Base-by-base conservation (phyloP, 179 eudicot species). In the Camellia oleifera region DNA sequence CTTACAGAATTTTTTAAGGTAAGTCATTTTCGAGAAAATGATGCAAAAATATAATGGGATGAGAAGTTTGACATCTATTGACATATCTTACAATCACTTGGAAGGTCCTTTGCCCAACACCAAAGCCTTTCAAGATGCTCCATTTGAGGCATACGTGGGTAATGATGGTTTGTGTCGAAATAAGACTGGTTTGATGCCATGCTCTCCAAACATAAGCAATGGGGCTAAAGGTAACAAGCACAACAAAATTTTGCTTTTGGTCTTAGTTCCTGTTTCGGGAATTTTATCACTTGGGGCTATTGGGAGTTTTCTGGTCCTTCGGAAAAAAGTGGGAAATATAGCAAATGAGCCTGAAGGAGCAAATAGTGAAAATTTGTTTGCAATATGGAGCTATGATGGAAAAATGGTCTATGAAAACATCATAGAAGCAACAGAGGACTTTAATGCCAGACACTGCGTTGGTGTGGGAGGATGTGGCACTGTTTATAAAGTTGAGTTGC, bases 91-190 rank as follows among this genome's bases (percentile, higher is more conserved):
- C 81, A 91, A 91, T 75, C 78, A 74, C 12, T 80, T 91, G 11
- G 84, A 82, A n/a, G 91, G 94, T 20, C 85, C 90, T 71, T 67
- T 89, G 57, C 94, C 92, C 0, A 40, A 67, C 52, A 78, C 23
- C 56, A 69, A 64, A 20, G 88, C 83, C 5, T 84, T 91, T 70
- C 78, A 62, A 57, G 70, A 80, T 1, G 82, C 87, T 15, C 69
- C 89, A 9, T 26, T 82, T 6, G 48, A 78, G 26, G 78, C 82
- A 15, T 75, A 87, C 65, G 45, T 74, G n/a, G 65, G 20, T 61
- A 61, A 61, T 18, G n/a, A 61, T 4, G 65, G 6, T 3, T n/a
- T 5, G 20, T 87, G 12, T 85, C 70, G 72, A n/a, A 78, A 82
- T 65, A 44, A 72, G 74, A 42, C 78, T 4, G 84, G 87, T 13